Base-by-base conservation (phyloP, 768 basidiomycete genomes). In the Psilocybe azurescens region DNA sequence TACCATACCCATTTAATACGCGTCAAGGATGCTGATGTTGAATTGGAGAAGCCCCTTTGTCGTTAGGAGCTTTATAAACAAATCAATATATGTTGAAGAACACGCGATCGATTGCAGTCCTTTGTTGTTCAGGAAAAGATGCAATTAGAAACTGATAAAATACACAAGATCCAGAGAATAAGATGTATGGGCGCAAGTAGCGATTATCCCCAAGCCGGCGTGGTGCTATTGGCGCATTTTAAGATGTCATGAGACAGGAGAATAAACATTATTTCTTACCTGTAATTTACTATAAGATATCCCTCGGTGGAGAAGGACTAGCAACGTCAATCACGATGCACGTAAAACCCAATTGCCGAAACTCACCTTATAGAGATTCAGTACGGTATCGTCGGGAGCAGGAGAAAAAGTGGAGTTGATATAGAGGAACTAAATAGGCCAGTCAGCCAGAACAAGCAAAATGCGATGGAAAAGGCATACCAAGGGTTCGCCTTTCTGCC, bases 261-360 rank as follows among this genome's bases (percentile, higher is more conserved):
- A 52, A 54, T 38, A 49, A 11, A 28, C n/a, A 2, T 18, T 24
- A 5, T 32, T 16, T 66, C 81, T 65, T 52, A 88, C 93, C 91
- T 94, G 72, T 95, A 96, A 74, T 96, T 95, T 39, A 96, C 94
- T 71, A 95, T 94, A 66, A 96, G 81, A 74, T 94, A 92, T 0
- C 90, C 90, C 67, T 95, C 93, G 0, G 94, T 95, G 2, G 89
- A 86, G 72, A 94, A 95, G 39, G 91, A 93, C 91, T 93, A 70
- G 5, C 61, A 20, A 41, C n/a, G 20, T 56, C 24, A 53, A 33
- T 8, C 24, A 24, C 38, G 41, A 59, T 61, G 39, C 16, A 53
- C 48, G 56, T 41, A 52, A 39, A 54, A 32, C 24, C 54, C 51
- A 41, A 49, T 13, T 18, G 57, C 11, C 33, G 46, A 29, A 41